These are phyloP conservation scores for Diaporthe citriasiana DNA, from an alignment of 2,329 filamentous ascomycete genomes.

Conservation along the genomic window DNA sequence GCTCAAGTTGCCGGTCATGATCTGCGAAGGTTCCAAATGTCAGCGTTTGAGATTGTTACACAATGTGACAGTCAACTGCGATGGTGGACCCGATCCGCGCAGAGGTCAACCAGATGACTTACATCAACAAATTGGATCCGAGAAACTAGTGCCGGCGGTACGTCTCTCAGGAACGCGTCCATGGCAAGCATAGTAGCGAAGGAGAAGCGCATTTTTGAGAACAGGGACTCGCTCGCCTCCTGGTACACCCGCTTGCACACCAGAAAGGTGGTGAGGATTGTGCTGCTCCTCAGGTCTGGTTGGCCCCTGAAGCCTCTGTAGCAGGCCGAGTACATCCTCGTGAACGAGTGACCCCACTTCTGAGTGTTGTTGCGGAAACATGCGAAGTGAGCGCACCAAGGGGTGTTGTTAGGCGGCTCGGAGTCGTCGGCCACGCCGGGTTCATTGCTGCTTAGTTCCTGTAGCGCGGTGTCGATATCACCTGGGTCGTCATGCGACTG, in stretches of 20 bases:
- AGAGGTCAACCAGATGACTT: background rate
- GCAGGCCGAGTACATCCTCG: background rate
- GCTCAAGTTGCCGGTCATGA: background rate
- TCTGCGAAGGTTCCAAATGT: background rate
- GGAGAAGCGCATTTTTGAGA: constrained; percentile 11
- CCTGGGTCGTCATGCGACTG: constrained; percentile 30
- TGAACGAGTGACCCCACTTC: background rate
- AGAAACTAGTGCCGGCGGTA: background rate
- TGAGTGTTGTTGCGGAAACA: constrained; percentile 3
- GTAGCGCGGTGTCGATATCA: constrained; percentile 28
- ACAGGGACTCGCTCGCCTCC: constrained; percentile 30
- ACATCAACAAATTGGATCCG: constrained; percentile 16
- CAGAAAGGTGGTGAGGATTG: background rate
- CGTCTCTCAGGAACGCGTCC: background rate
- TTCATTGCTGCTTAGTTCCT: background rate
- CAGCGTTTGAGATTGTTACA: background rate
- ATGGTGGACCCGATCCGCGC: too few species aligned
- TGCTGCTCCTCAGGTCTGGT: background rate
- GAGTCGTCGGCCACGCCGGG: background rate
- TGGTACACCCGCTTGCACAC: constrained; percentile 27
- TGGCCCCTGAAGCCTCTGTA: background rate
- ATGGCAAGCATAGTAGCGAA: background rate
- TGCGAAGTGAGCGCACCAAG: constrained; percentile 22
- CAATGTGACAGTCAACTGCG: background rate
- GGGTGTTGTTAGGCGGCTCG: background rate